Conservation (phyloP, 352 stramenopile genomes). For the Saprolegnia parasitica region DNA sequence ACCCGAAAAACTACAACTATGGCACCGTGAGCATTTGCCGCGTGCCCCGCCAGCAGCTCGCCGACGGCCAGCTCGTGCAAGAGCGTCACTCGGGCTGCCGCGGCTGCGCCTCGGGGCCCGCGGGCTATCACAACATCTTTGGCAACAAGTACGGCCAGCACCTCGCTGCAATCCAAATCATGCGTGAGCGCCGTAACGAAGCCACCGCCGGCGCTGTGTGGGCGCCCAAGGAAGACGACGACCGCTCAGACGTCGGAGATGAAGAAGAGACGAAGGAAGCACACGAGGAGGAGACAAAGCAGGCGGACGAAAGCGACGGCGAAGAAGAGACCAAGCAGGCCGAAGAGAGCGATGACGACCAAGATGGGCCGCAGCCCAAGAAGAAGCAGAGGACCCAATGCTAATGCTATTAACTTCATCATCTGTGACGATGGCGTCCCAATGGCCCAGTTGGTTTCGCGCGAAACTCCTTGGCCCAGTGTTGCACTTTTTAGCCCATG, state of each 20-base stretch:
- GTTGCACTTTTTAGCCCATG: constrained; percentile 12
- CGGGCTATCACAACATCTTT: constrained; percentile 97
- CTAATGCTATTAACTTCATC: background rate
- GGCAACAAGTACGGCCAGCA: constrained; percentile 99
- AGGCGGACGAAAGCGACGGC: constrained; percentile 31
- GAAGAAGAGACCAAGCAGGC: constrained; percentile 37
- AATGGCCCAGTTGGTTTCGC: background rate
- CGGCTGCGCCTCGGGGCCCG: constrained; percentile 92
- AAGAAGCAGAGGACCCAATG: constrained; percentile 22
- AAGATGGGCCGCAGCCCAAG: constrained; percentile 7
- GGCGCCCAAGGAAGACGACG: constrained; percentile 56
- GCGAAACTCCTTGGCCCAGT: constrained; percentile 6
- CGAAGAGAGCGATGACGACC: constrained; percentile 24
- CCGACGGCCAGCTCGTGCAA: constrained; percentile 82
- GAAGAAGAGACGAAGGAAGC: constrained; percentile 34
- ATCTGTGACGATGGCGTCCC: background rate
- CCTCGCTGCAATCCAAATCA: constrained; percentile 94
- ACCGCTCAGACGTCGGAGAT: constrained; percentile 32
- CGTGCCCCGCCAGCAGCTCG: constrained; percentile 92
- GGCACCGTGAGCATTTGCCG: constrained; percentile 97
- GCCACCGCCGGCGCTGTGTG: constrained; percentile 37
- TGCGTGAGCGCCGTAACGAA: constrained; percentile 50
- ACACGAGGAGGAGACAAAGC: constrained; percentile 35
- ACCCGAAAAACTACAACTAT: constrained; percentile 99
- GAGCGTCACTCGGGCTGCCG: constrained; percentile 95